phyloP scores from a whole-genome alignment of 192 early-diverging fungal species.

The Rhizophagus sp. region DNA sequence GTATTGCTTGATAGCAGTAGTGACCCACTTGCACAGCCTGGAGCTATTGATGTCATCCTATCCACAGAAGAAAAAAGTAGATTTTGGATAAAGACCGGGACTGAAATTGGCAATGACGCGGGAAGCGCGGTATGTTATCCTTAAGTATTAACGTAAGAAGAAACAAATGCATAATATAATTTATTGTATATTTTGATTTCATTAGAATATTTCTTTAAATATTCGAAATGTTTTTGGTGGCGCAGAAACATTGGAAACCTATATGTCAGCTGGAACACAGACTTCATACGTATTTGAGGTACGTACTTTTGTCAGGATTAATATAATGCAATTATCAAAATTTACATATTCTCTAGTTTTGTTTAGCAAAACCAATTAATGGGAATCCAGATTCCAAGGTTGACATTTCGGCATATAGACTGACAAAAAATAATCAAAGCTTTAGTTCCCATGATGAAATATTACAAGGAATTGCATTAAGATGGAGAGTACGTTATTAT shows the following conservation, averaged over 20 bases:
- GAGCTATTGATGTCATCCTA: conserved; percentile 71
- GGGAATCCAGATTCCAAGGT: conserved; percentile 70
- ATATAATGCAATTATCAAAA: conserved; percentile 14
- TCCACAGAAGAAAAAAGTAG: conserved; percentile 70
- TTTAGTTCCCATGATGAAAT: conserved; percentile 78
- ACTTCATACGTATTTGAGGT: conserved; percentile 59
- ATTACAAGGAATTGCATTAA: conserved; percentile 55
- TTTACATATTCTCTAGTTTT: conserved; percentile 48
- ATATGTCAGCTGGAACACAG: conserved; percentile 75
- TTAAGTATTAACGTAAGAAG: neutral
- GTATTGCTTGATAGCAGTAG: conserved; percentile 65
- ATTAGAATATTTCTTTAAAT: conserved; percentile 54
- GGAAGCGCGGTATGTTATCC: conserved; percentile 70
- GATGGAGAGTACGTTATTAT: conserved; percentile 52
- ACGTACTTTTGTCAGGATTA: conserved; percentile 8
- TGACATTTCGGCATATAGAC: conserved; percentile 66
- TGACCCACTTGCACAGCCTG: conserved; percentile 41
- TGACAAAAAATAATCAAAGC: conserved; percentile 60
- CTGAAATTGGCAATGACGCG: conserved; percentile 87
- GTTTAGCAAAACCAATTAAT: conserved; percentile 64
- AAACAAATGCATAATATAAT: too few species aligned
- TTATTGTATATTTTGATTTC: neutral
- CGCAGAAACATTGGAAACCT: conserved; percentile 77
- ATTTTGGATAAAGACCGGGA: conserved; percentile 81
- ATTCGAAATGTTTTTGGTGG: conserved; percentile 88